Base-by-base conservation (phyloP, 2,329 filamentous ascomycete genomes). In the Leptosphaerulina australis region DNA sequence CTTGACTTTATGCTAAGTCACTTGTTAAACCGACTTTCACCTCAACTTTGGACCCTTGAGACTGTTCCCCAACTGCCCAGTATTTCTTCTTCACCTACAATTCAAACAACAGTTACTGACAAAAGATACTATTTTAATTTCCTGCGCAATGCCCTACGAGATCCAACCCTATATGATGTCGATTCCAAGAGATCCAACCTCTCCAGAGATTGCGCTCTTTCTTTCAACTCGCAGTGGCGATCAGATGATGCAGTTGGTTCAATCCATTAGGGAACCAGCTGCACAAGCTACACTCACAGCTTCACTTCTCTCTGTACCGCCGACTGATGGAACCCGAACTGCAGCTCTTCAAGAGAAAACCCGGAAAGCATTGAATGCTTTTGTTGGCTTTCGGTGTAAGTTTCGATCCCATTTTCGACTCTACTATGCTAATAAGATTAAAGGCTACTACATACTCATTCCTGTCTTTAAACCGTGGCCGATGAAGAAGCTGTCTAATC, bases 401-500 rank as follows among this genome's bases (percentile, higher is more conserved):
- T 62, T 25, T 29, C 8, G 11, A 26, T 22, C 22, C 11, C 35
- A 39, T 10, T 3, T 20, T 40, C 25, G 22, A 29, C 18, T 22
- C 10, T 7, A 15, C 24, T 7, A 17, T 6, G 33, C 53, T 62
- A 22, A 62, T 39, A 44, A 81, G 76, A 43, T 8, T 31, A 6
- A 49, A 81, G 79, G 72, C 55, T 80, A 77, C 62, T 81, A 81
- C 58, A 68, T 77, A 22, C 62, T 67, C 7, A 66, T 79, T 8
- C 59, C 59, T 10, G 20, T 12, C n/a, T 80, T 82, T 58, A 73
- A 74, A 6, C 68, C 70, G 22, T 65, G 74, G 38, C 76, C 76
- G 4, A 82, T 83, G 69, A 83, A 82, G 70, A 71, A 73, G 30
- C 78, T 80, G 44, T 84, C 81, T 30, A 76, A 74, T 11, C 72